These are phyloP conservation scores for Oxytropis ochrocephala DNA, from an alignment of 306 rosid species.

Conservation along the genomic window DNA sequence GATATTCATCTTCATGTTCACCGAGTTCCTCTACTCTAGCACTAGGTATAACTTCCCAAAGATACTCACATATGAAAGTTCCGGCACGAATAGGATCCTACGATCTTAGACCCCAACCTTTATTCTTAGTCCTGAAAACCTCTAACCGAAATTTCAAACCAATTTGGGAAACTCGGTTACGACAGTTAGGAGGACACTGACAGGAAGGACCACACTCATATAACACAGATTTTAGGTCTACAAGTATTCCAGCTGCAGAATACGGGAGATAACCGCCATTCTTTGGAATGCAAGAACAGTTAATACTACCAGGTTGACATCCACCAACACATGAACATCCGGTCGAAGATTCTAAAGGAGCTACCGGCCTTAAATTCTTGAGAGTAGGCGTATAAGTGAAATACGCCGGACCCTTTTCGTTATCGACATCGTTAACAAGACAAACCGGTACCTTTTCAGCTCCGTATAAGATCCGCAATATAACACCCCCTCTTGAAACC, in stretches of 20 bases:
- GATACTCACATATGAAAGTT: conserved; percentile 76
- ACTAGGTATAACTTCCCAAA: conserved; percentile 70
- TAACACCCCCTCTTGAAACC: conserved; percentile 59
- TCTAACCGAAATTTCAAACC: conserved; percentile 71
- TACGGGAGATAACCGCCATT: conserved; percentile 65
- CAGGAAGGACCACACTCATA: conserved; percentile 83
- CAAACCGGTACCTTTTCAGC: conserved; percentile 82
- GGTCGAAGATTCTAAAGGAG: conserved; percentile 38
- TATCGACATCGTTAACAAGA: conserved; percentile 87
- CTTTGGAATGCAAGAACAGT: conserved; percentile 69
- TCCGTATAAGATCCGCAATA: conserved; percentile 84
- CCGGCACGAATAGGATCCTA: conserved; percentile 95
- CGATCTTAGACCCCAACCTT: conserved; percentile 93
- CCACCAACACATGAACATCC: conserved; percentile 81
- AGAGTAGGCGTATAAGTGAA: conserved; percentile 63
- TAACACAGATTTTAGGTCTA: conserved; percentile 54
- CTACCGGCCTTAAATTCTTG: conserved; percentile 46
- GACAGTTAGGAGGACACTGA: conserved; percentile 72
- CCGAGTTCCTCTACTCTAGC: conserved; percentile 54
- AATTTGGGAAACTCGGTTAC: conserved; percentile 66
- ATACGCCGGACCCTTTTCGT: conserved; percentile 90
- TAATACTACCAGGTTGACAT: conserved; percentile 48
- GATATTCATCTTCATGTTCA: conserved; percentile 65
- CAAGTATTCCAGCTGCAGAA: conserved; percentile 47
- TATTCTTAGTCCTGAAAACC: conserved; percentile 67